Conservation (phyloP, 2,329 filamentous ascomycete species). For the Zelopaecilomyces penicillatus region DNA sequence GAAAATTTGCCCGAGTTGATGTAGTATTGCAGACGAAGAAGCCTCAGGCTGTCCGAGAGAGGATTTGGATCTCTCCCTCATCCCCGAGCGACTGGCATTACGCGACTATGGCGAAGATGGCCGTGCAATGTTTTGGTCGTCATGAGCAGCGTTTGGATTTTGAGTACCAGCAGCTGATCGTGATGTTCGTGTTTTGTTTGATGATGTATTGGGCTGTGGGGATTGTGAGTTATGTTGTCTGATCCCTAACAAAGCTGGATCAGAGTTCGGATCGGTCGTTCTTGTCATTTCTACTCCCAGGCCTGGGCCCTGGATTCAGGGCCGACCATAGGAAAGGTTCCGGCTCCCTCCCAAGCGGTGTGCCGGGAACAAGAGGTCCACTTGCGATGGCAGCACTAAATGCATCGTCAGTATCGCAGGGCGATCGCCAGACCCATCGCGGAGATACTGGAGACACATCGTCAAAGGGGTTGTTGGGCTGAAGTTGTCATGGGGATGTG, state of each 20-base stretch:
- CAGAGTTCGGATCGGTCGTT: neutral
- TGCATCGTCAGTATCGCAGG: slow-evolving; percentile 8
- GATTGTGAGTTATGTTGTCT: slow-evolving; percentile 5
- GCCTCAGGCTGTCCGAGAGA: slow-evolving; percentile 6
- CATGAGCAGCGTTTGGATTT: neutral
- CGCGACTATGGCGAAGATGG: slow-evolving; percentile 28
- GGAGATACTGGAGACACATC: slow-evolving; percentile 11
- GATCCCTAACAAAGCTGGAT: neutral
- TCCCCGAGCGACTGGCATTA: slow-evolving; percentile 23
- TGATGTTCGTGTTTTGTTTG: slow-evolving; percentile 4
- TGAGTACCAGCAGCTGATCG: slow-evolving; percentile 2
- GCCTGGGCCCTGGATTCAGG: slow-evolving; percentile 5
- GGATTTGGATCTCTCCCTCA: slow-evolving; percentile 16
- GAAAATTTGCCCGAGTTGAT: slow-evolving; percentile 17
- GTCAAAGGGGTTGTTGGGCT: slow-evolving; percentile 14
- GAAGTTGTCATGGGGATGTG: slow-evolving; percentile 1
- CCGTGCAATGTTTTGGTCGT: slow-evolving; percentile 8
- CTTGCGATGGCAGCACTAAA: slow-evolving; percentile 12
- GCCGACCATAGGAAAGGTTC: slow-evolving; percentile 17
- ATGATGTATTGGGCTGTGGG: slow-evolving; percentile 8
- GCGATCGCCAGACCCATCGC: slow-evolving; percentile 15
- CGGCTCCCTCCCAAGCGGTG: slow-evolving; percentile 13
- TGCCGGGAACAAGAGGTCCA: slow-evolving; percentile 8
- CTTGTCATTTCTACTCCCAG: neutral
- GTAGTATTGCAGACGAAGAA: slow-evolving; percentile 8